These are phyloP conservation scores for Penicillium maclennaniae DNA, from an alignment of 495 filamentous ascomycete genomes.

Conservation along the genomic window DNA sequence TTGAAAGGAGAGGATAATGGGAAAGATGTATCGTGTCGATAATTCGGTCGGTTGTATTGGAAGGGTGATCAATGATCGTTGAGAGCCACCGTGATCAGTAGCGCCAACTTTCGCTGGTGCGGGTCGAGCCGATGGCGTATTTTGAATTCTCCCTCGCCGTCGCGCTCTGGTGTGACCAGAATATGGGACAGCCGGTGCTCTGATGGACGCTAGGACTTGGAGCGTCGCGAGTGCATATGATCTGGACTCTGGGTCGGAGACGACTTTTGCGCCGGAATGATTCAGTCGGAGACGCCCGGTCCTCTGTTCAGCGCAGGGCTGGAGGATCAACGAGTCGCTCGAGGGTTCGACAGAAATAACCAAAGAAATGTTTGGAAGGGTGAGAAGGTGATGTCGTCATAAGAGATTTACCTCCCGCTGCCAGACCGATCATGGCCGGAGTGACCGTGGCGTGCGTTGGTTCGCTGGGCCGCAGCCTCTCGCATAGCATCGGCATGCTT, in stretches of 20 bases:
- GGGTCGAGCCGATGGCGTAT: neutral
- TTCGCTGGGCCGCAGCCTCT: slow-evolving; percentile 62
- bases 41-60: neutral
- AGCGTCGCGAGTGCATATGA: slow-evolving; percentile 1
- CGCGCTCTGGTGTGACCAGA: slow-evolving; percentile 11
- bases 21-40: neutral
- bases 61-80: slow-evolving; percentile 1
- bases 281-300: slow-evolving; percentile 10
- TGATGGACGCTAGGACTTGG: neutral
- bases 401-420: slow-evolving; percentile 32
- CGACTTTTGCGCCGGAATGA: slow-evolving; percentile 3
- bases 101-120: slow-evolving; percentile 4
- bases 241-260: slow-evolving; percentile 10
- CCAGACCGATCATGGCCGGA: slow-evolving; percentile 37
- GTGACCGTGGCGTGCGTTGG: slow-evolving; percentile 48
- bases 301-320: slow-evolving; percentile 9
- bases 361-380: neutral
- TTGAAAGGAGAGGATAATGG: slow-evolving; percentile 1
- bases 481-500: slow-evolving; percentile 48
- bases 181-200: neutral
- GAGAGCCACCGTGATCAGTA: slow-evolving; percentile 2
- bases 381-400: neutral
- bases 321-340: slow-evolving; percentile 10
- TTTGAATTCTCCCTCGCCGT: neutral
- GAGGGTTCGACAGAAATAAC: slow-evolving; percentile 9